A percentile compares a stretch with the other conserved stretches of the same genome.
Evolutionary conservation across 176 grass and related monocot genomes (phyloP).

Genomic region (Thinopyrum elongatum): DNA sequence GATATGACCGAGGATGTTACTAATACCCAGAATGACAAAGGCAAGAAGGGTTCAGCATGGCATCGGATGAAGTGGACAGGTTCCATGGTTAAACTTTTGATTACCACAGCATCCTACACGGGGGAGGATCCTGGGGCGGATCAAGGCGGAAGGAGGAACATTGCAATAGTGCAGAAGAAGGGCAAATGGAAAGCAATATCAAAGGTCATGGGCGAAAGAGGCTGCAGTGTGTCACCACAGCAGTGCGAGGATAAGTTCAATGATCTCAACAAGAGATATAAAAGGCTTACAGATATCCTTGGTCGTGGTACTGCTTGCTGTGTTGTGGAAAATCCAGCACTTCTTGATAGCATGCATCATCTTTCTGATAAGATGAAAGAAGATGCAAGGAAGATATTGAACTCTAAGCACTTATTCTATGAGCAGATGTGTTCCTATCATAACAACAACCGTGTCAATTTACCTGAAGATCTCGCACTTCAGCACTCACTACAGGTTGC

Average conservation of each 20-base stretch:
- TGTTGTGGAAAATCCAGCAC: slow-evolving; percentile 69
- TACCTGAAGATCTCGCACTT: slow-evolving; percentile 79
- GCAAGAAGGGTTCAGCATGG: slow-evolving; percentile 67
- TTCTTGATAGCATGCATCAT: slow-evolving; percentile 77
- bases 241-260: slow-evolving; percentile 99
- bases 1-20: slow-evolving; percentile 44
- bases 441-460: slow-evolving; percentile 73
- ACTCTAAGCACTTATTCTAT: slow-evolving; percentile 90
- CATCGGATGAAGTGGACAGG: slow-evolving; percentile 99
- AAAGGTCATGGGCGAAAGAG: slow-evolving; percentile 71
- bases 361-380: slow-evolving; percentile 90
- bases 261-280: slow-evolving; percentile 98
- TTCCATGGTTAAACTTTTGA: slow-evolving; percentile 86
- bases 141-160: slow-evolving; percentile 55
- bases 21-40: slow-evolving; percentile 43
- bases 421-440: slow-evolving; percentile 99
- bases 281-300: slow-evolving; percentile 90
- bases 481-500: slow-evolving; percentile 69
- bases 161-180: slow-evolving; percentile 80
- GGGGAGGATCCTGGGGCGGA: slow-evolving; percentile 74
- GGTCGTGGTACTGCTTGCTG: slow-evolving; percentile 75
- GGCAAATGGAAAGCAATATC: slow-evolving; percentile 98
- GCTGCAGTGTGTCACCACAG: slow-evolving; percentile 85
- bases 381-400: slow-evolving; percentile 89
- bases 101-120: slow-evolving; percentile 76